Evolutionary conservation across 2,329 filamentous ascomycete species (phyloP), one percentile per base, ranked within the genome.

Genomic region (Monilinia vaccinii-corymbosi): DNA sequence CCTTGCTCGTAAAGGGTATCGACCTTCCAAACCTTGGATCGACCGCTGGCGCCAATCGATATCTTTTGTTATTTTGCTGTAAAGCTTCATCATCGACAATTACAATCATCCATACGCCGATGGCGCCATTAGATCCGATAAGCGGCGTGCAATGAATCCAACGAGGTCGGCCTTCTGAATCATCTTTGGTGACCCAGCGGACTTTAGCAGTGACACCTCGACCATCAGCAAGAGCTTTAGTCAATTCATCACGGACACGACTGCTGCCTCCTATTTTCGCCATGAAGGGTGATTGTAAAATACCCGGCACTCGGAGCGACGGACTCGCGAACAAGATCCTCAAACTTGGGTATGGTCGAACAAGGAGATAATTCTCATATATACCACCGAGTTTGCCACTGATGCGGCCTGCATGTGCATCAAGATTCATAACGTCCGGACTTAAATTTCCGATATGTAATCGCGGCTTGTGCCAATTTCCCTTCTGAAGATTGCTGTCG

Each of bases 91-190:
- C 84, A 63, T 90, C 86, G 4, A 89, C 82, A 16, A 91, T 77
- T 0, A 91, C 79, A 7, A 91, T 78, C 85, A 91, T 88, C 88
- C 88, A 91, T 0, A 90, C 87, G 18, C 88, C 88, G 0, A 91
- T 82, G 4, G 81, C 76, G 1, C 85, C 84, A 63, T 85, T 85
- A 46, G 79, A 78, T 3, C 86, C 87, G 4, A 88, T 73, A 4
- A 91, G 74, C 3, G 88, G 88, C 25, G 88, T 91, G 69, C 86
- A 88, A 71, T 91, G 88, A 45, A 91, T 87, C 87, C 88, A 91
- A 47, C 87, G 79, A 52, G 81, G 79, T 21, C 86, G 79, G 0
- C 87, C 87, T 21, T 76, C 73, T 0, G 57, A 40, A 38, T 79
- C 76, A 6, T 72, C 72, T 47, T 76, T 75, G 49, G 77, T 78